These are phyloP conservation scores for Fusarium sarcochroum DNA, from an alignment of 2,329 filamentous ascomycete species.

Conservation along the genomic window DNA sequence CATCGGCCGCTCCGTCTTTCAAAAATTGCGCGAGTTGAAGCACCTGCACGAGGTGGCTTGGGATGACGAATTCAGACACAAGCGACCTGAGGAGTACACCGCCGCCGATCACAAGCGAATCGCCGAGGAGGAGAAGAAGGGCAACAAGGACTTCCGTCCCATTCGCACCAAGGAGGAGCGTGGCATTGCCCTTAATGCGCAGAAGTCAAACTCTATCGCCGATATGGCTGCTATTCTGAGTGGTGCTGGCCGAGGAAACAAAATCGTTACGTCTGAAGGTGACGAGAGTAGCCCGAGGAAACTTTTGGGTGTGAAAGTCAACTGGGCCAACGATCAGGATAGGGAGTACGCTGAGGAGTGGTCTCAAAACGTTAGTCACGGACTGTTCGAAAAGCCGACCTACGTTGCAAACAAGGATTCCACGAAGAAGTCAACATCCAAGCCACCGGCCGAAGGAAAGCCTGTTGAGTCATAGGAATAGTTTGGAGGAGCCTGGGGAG, in stretches of 20 bases:
- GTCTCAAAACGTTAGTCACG: constrained; percentile 68
- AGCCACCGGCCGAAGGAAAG: constrained; percentile 20
- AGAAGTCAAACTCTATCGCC: constrained; percentile 73
- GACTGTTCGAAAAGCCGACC: constrained; percentile 53
- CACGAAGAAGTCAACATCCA: constrained; percentile 13
- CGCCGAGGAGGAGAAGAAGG: constrained; percentile 49
- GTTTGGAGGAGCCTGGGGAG: not conserved
- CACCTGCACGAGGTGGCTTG: constrained; percentile 74
- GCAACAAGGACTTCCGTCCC: constrained; percentile 50
- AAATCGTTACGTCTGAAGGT: constrained; percentile 54
- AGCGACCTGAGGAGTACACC: constrained; percentile 54
- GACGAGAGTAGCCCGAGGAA: constrained; percentile 38
- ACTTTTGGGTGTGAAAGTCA: constrained; percentile 62
- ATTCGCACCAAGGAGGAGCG: constrained; percentile 60
- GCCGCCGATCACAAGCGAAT: constrained; percentile 54
- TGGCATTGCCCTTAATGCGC: constrained; percentile 68
- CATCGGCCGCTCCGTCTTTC: constrained; percentile 71
- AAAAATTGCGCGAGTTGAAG: constrained; percentile 75
- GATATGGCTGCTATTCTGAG: constrained; percentile 73
- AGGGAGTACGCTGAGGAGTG: constrained; percentile 63
- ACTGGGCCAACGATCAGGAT: constrained; percentile 66
- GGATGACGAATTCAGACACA: constrained; percentile 63
- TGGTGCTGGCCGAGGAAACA: constrained; percentile 66
- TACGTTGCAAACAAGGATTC: constrained; percentile 37
- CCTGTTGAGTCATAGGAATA: not conserved